Conservation (phyloP, 106 monocot genomes). For the Cymbidium sinense region DNA sequence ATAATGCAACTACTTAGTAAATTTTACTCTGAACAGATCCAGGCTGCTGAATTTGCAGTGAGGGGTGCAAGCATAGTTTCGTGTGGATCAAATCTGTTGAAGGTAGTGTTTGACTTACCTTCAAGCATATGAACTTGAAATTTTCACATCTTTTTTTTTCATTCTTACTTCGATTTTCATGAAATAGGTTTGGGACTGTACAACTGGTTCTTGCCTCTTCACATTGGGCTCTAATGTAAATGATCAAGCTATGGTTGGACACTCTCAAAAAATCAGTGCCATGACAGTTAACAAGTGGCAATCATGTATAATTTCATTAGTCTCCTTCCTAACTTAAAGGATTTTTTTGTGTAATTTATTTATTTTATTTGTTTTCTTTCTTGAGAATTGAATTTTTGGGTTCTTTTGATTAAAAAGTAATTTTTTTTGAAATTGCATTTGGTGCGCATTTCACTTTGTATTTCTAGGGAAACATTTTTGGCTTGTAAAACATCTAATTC, state of each 20-base stretch:
- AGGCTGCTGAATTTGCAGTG: conserved; percentile 82
- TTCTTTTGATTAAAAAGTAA: too few relatives aligned
- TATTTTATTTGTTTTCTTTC: background rate
- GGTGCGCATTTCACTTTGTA: background rate
- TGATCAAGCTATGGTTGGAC: conserved; percentile 47
- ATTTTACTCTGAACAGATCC: conserved; percentile 39
- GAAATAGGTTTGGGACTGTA: conserved; percentile 84
- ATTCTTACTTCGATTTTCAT: background rate
- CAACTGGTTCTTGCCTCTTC: conserved; percentile 86
- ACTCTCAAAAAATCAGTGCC: conserved; percentile 63
- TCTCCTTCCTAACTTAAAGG: background rate
- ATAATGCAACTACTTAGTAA: background rate
- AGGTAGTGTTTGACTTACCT: conserved; percentile 31
- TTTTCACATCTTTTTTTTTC: background rate
- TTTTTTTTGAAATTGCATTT: too few relatives aligned
- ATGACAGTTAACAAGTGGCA: conserved; percentile 88
- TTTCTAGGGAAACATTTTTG: background rate
- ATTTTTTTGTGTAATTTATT: background rate
- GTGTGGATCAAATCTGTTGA: conserved; percentile 71
- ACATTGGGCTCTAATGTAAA: conserved; percentile 48
- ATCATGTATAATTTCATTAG: conserved; percentile 49
- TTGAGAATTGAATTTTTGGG: background rate
- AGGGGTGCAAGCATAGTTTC: conserved; percentile 88
- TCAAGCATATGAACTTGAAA: background rate
- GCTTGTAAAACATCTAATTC: background rate